Evolutionary conservation across 2,329 filamentous ascomycete genomes (phyloP).

Genomic region (Nothophoma quercina): DNA sequence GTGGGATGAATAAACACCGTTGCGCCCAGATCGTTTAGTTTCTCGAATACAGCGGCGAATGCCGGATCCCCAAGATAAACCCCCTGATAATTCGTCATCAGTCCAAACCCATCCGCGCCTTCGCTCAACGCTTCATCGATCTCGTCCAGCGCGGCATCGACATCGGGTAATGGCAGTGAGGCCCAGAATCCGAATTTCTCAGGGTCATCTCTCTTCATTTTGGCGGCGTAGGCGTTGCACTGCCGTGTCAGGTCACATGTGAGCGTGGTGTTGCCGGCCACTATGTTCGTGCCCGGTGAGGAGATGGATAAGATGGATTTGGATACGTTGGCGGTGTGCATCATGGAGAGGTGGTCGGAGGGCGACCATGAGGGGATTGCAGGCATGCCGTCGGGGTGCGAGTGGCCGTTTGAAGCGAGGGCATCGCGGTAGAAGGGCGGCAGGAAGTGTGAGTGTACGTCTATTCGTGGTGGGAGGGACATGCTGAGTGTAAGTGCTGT

Average conservation of each 20-base stretch:
- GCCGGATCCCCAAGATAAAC: slow-evolving; percentile 59
- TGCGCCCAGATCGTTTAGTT: slow-evolving; percentile 56
- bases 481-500: slow-evolving; percentile 24
- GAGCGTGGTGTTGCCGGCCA: slow-evolving; percentile 47
- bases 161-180: slow-evolving; percentile 60
- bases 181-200: slow-evolving; percentile 62
- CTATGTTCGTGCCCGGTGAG: slow-evolving; percentile 61
- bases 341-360: slow-evolving; percentile 58
- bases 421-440: slow-evolving; percentile 53
- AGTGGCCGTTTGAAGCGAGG: slow-evolving; percentile 52
- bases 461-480: slow-evolving; percentile 49
- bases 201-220: slow-evolving; percentile 48
- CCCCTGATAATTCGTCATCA: slow-evolving; percentile 63
- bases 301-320: slow-evolving; percentile 64
- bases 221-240: slow-evolving; percentile 53
- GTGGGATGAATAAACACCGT: slow-evolving; percentile 65
- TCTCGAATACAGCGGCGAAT: slow-evolving; percentile 58
- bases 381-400: slow-evolving; percentile 60
- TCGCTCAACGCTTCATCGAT: slow-evolving; percentile 54
- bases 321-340: slow-evolving; percentile 58
- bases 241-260: slow-evolving; percentile 50
- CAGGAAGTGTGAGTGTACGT: slow-evolving; percentile 60
- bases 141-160: slow-evolving; percentile 57
- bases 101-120: slow-evolving; percentile 59
- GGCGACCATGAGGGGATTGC: slow-evolving; percentile 56